Conservation (phyloP, 139 green algal genomes). For the Chlorella vulgaris region DNA sequence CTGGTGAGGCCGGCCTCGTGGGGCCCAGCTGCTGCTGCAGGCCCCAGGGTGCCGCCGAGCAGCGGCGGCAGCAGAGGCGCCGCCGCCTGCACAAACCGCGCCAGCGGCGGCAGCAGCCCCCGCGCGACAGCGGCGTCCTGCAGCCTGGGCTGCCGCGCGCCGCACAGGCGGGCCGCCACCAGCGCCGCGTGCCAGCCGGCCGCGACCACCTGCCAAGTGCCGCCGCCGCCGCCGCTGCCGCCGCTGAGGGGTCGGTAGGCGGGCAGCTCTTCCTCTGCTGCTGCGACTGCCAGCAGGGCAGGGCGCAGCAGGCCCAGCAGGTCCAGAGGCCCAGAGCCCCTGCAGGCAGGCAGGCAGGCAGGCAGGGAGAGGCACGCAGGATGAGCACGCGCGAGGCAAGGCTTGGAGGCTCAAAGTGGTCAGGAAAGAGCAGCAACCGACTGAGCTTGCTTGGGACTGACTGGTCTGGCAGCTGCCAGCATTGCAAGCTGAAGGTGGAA, state of each 20-base stretch:
- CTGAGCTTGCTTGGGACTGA: too few relatives aligned
- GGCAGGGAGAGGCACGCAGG: background rate
- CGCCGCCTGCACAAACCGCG: background rate
- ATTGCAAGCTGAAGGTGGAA: too few relatives aligned
- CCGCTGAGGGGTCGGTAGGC: background rate
- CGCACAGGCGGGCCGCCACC: constrained; percentile 6
- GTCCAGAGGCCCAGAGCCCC: background rate
- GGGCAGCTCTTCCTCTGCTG: constrained; percentile 1
- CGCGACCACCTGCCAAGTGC: background rate
- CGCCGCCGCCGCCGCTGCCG: background rate
- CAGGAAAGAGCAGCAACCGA: too few relatives aligned
- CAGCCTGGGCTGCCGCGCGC: background rate
- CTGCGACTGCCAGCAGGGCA: constrained; percentile 3
- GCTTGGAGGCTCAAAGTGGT: too few relatives aligned
- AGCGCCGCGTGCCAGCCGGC: constrained; percentile 24
- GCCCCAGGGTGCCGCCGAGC: background rate
- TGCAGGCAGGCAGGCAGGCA: background rate
- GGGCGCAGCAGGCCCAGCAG: constrained; percentile 22
- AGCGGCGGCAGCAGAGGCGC: background rate
- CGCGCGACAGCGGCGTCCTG: background rate
- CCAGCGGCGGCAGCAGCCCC: constrained; percentile 9
- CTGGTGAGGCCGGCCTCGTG: too few relatives aligned
- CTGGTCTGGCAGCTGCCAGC: too few relatives aligned
- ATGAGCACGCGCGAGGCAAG: background rate
- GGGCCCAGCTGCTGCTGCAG: background rate